Evolutionary conservation across 2,329 filamentous ascomycete species (phyloP).

Genomic region (Hymenoscyphus fraxineus): DNA sequence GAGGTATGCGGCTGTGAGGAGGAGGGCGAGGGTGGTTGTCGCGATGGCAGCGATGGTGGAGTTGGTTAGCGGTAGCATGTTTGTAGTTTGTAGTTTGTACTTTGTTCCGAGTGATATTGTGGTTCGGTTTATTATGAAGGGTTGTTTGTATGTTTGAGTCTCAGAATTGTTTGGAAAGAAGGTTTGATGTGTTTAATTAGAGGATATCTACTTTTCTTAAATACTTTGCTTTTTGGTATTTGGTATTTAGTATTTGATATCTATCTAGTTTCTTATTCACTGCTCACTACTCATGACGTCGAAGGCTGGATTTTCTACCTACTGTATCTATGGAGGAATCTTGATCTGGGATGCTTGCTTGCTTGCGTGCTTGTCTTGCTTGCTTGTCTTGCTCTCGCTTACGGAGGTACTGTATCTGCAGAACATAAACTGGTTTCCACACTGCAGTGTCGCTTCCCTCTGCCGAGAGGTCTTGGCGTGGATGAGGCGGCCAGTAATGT

Average conservation of each 20-base stretch:
- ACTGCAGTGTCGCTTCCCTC: no score
- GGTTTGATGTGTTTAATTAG: no score
- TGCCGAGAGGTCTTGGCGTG: no score
- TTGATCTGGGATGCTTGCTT: neutral
- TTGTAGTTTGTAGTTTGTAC: neutral
- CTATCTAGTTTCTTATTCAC: neutral
- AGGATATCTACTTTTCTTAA: neutral
- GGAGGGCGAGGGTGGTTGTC: conserved; percentile 29
- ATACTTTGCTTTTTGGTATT: neutral
- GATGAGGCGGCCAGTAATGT: no score
- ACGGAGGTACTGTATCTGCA: no score
- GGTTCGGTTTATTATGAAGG: neutral
- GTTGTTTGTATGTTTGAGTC: neutral
- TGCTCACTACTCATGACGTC: neutral
- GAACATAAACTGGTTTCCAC: no score
- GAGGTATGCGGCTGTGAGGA: conserved; percentile 37
- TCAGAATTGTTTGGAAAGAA: no score
- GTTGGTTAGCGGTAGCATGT: neutral
- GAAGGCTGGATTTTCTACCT: neutral
- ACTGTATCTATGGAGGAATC: neutral
- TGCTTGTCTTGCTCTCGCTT: neutral
- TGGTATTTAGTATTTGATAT: neutral
- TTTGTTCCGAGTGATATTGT: neutral
- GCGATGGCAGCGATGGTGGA: conserved; percentile 5
- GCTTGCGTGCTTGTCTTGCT: neutral